phyloP scores from a whole-genome alignment of 2,329 filamentous ascomycete genomes.

The Rachicladosporium sp. region DNA sequence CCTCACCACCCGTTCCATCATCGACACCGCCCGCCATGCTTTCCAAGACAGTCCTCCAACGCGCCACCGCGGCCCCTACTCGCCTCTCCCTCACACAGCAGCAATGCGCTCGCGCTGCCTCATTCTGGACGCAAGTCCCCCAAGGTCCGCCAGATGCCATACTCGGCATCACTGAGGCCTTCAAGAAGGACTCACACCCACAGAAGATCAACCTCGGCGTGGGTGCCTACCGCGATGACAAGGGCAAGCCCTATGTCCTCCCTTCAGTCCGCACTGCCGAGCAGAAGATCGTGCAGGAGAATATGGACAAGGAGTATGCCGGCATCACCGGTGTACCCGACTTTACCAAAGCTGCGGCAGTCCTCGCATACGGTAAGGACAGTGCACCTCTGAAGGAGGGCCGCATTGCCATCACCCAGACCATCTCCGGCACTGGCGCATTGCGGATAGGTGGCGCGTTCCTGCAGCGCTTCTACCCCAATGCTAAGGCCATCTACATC shows the following conservation, averaged over 20 bases:
- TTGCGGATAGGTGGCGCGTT: conserved; percentile 91
- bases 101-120: conserved; percentile 48
- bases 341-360: conserved; percentile 84
- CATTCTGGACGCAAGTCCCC: conserved; percentile 80
- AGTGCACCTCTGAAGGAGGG: conserved; percentile 60
- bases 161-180: conserved; percentile 87
- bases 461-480: conserved; percentile 80
- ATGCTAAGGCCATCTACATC: conserved; percentile 91
- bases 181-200: conserved; percentile 66
- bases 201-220: conserved; percentile 99
- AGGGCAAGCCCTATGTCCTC: conserved; percentile 95
- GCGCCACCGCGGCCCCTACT: conserved; percentile 16
- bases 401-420: conserved; percentile 85
- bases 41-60: conserved; percentile 18
- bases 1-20: neutral
- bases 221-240: conserved; percentile 94
- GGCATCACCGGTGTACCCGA: conserved; percentile 92
- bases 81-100: conserved; percentile 16
- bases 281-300: conserved; percentile 65
- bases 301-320: conserved; percentile 93
- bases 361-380: conserved; percentile 78
- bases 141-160: conserved; percentile 83
- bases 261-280: conserved; percentile 85
- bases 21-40: conserved; percentile 14
- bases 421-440: conserved; percentile 94